Conservation (phyloP, 495 filamentous ascomycete species). For the Penicillium odoratum region DNA sequence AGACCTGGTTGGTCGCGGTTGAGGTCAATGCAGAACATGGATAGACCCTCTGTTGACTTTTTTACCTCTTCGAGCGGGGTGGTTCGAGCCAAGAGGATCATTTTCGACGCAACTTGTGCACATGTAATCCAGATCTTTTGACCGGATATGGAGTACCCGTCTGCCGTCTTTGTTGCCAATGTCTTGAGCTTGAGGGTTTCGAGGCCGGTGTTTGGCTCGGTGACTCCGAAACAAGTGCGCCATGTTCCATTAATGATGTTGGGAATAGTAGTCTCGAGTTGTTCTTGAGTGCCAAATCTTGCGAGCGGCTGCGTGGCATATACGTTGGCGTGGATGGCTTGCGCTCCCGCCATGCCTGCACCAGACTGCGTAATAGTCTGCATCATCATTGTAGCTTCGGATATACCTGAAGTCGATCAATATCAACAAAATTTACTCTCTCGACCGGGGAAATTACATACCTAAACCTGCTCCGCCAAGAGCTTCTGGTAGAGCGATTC, state of each 20-base stretch:
- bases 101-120: conserved; percentile 73
- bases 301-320: conserved; percentile 77
- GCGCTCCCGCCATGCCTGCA: conserved; percentile 76
- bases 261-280: conserved; percentile 61
- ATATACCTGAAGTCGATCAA: conserved; percentile 48
- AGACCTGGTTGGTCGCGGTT: conserved; percentile 56
- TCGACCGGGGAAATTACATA: conserved; percentile 33
- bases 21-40: conserved; percentile 74
- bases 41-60: conserved; percentile 68
- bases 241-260: conserved; percentile 67
- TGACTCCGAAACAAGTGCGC: conserved; percentile 72
- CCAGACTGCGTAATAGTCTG: conserved; percentile 78
- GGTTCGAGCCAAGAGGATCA: conserved; percentile 77
- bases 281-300: conserved; percentile 63
- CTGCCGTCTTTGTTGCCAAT: conserved; percentile 47
- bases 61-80: conserved; percentile 63
- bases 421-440: neutral
- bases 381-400: conserved; percentile 83
- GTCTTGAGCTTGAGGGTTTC: conserved; percentile 72
- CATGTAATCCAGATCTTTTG: conserved; percentile 87
- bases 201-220: conserved; percentile 66
- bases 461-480: conserved; percentile 73
- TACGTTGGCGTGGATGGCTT: conserved; percentile 74
- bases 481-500: conserved; percentile 71
- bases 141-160: conserved; percentile 62